Base-by-base conservation (phyloP, 805 yeast genomes). In the Middelhovenomyces tepae region DNA sequence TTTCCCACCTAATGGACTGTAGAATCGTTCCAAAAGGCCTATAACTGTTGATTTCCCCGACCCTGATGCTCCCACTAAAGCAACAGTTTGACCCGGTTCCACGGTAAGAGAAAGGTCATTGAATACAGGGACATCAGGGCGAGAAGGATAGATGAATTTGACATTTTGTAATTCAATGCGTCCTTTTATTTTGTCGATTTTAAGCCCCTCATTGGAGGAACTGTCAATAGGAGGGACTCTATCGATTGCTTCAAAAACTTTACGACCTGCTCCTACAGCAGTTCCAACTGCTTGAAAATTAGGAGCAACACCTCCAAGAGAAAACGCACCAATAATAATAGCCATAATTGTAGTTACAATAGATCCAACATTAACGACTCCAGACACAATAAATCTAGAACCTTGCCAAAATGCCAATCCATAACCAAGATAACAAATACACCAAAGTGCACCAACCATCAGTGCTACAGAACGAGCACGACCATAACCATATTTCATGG, bases 1-100 rank as follows among this genome's bases (percentile, higher is more conserved):
- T 10, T 51, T 45, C 6, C 83, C 83, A 0, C 53, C 42, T 4
- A 51, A 42, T 3, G 79, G 75, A 39, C 71, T 75, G 47, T 75
- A 76, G 46, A 73, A 73, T 28, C 82, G 57, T 40, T 75, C 59
- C 15, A 75, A 54, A 16, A 75, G 53, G 44, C 75, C 79, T 3
- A 75, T 62, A 10, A 75, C 64, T 0, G 54, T 49, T 23, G 49
- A 39, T 32, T 4, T 65, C 54, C 29, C 86, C 6, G 53, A 46
- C 7, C 95, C 16, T 81, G 77, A 3, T 86, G 29, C 20, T 6
- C 95, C 95, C 14, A 85, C 95, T 44, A 85, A 72, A 8, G 95
- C 95, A 23, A 85, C 89, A 46, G 81, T 83, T 46, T 75, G 56
- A 6, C 95, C 95, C 3, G 89, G 79, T 7, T 86, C 85, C 72